Evolutionary conservation across 208 protist species (phyloP), one percentile per base, ranked within the genome.

Genomic region (Acanthamoeba lenticulata): DNA sequence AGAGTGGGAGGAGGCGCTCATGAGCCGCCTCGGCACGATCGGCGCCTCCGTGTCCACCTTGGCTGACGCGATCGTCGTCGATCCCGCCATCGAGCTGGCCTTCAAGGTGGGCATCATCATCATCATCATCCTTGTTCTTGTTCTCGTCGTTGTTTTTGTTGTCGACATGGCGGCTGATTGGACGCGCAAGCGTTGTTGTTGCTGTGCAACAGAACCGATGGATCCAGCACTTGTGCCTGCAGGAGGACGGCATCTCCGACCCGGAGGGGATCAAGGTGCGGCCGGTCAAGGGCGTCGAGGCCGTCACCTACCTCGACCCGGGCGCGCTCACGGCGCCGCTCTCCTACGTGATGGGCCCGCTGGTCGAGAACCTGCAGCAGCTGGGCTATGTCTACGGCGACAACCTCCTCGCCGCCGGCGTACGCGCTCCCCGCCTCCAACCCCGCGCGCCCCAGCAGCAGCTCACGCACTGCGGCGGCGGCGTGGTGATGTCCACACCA

Each of bases 311-410:
- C n/a, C 91, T 94, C 32, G 91, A 94, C 34, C 81, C 91, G 38
- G 91, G 81, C 52, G 49, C 69, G 13, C 47, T 94, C 42, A 83
- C 81, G 0, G 52, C 67, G 36, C 36, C 49, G 21, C 74, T 88
- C 44, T 90, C 91, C 40, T 94, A 94, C 62, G 93, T 94, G 32
- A 91, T 94, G 72, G 93, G 93, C 9, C 93, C 93, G 1, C 79
- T 94, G 24, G 55, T 90, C 34, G 77, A 90, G 62, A 94, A 92
- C 40, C 57, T 94, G 15, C 42, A 94, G 27, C 62, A 94, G 44
- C 88, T 94, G 15, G 93, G 93, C 62, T 94, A 94, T 34, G 45
- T 52, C 34, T 49, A 94, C 29, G 36, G 60, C 57, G 55, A 91
- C 38, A 90, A 94, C 24, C 81, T 94, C 3, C 27, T 67, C 17